Conservation (phyloP, 2,329 filamentous ascomycete species). For the Zymoseptoria ardabiliae region DNA sequence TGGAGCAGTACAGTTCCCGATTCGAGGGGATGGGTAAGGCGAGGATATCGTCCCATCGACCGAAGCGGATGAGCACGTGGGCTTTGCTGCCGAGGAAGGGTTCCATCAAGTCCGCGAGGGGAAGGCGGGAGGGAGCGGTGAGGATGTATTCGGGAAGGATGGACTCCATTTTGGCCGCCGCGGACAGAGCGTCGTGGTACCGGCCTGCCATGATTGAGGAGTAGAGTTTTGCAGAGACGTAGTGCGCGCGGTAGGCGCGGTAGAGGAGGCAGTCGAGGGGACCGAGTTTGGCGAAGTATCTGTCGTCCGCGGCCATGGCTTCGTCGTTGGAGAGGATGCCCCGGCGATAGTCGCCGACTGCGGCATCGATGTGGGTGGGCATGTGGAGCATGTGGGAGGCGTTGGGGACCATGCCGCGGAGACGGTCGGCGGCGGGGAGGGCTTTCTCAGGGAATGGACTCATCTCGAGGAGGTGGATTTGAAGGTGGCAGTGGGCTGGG, state of each 20-base stretch:
- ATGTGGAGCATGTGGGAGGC: not conserved
- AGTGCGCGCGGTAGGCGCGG: not conserved
- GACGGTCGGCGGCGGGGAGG: not conserved
- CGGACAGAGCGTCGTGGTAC: not conserved
- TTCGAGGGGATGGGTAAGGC: not conserved
- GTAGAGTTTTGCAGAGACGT: not conserved
- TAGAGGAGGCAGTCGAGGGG: not conserved
- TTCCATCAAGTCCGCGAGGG: not conserved
- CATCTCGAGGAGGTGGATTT: not conserved
- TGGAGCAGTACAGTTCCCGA: not conserved
- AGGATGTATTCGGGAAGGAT: not conserved
- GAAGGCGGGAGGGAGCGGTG: not conserved
- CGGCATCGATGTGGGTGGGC: not conserved
- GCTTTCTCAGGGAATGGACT: not conserved
- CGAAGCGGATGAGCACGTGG: not conserved
- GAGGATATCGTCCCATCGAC: not conserved
- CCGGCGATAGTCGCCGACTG: not conserved
- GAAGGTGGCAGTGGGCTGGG: not conserved
- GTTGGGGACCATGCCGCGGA: not conserved
- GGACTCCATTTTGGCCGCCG: not conserved
- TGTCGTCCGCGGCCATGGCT: not conserved
- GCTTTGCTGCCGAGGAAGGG: not conserved
- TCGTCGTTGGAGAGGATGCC: not conserved
- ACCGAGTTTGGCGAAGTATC: not conserved
- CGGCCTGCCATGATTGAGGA: not conserved